Evolutionary conservation across 495 filamentous ascomycete species (phyloP), one percentile per base, ranked within the genome.

Genomic region (Cudoniella acicularis): DNA sequence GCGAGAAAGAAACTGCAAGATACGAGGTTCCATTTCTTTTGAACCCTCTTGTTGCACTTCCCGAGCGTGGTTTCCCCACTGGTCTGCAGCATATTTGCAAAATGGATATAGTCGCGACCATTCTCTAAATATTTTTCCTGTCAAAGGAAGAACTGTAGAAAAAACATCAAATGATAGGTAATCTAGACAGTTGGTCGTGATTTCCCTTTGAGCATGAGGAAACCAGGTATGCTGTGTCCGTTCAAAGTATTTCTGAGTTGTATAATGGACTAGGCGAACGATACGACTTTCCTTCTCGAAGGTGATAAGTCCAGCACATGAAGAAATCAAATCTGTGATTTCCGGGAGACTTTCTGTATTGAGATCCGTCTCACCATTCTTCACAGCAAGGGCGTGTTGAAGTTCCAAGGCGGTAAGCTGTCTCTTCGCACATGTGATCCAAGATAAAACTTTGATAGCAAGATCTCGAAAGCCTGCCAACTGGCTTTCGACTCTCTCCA

Each of bases 291-390:
- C 70, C 18, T 73, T 41, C 47, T 85, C 77, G 3, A 81, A 54
- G 1, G 70, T 79, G 3, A 84, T 75, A n/a, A 88, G 67, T 2
- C 83, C 82, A 47, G 75, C 76, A 59, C 82, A 86, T n/a, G 77
- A 70, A 25, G 57, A 59, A 42, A 58, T 52, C 11, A 75, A 67
- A 9, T 73, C 61, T 52, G 59, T 67, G 6, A 69, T 62, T 16
- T 73, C 69, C 2, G 61, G 45, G 22, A 73, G 59, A 57, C 68
- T 65, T 9, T 70, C 67, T 52, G 68, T 57, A 27, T 74, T 68
- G 10, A 74, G 54, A 22, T 67, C 64, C 20, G 50, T 25, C 0
- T 68, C 61, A 1, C 52, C 67, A 43, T 50, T 24, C 27, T 65
- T 53, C n/a, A 58, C 60, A 16, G 48, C 62, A 53, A 65, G 16